Conservation (phyloP, 2,329 filamentous ascomycete genomes). For the Zopfia rhizophila region DNA sequence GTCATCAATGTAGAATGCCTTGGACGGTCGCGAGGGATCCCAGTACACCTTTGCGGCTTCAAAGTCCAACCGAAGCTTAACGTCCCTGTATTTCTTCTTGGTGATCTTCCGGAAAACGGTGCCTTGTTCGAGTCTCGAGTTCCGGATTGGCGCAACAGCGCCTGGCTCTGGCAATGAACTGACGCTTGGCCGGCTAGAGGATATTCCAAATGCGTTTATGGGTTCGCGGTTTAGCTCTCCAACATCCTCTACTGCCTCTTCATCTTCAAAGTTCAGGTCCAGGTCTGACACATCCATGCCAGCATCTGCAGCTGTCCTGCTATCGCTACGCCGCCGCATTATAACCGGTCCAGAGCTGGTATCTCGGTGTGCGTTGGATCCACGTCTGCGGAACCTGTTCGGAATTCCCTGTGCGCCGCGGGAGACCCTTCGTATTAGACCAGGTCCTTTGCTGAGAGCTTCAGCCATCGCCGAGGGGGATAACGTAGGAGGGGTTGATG, state of each 20-base stretch:
- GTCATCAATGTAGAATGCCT: constrained; percentile 93
- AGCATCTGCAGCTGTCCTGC: constrained; percentile 73
- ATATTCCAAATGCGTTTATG: constrained; percentile 56
- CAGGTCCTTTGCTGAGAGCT: constrained; percentile 68
- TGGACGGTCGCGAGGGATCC: constrained; percentile 81
- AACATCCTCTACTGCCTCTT: constrained; percentile 60
- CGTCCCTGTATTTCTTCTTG: constrained; percentile 78
- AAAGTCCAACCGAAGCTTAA: constrained; percentile 81
- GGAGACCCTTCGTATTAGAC: constrained; percentile 85
- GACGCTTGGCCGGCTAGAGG: constrained; percentile 38
- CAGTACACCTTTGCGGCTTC: constrained; percentile 88
- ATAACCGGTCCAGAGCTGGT: constrained; percentile 90
- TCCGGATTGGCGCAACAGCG: constrained; percentile 75
- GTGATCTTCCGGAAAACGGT: constrained; percentile 84
- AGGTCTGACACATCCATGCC: constrained; percentile 61
- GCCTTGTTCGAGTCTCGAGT: constrained; percentile 79
- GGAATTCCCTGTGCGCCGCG: constrained; percentile 78
- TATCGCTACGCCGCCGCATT: constrained; percentile 87
- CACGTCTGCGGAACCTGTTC: constrained; percentile 78
- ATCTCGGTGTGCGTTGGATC: constrained; percentile 78
- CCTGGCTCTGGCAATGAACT: constrained; percentile 54
- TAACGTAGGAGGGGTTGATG: constrained; percentile 55
- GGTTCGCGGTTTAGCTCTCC: constrained; percentile 45
- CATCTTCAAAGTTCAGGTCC: constrained; percentile 67
- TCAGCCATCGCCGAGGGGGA: constrained; percentile 71